phyloP scores from a whole-genome alignment of 2,329 filamentous ascomycete species.

The Fusarium guadeloupense region DNA sequence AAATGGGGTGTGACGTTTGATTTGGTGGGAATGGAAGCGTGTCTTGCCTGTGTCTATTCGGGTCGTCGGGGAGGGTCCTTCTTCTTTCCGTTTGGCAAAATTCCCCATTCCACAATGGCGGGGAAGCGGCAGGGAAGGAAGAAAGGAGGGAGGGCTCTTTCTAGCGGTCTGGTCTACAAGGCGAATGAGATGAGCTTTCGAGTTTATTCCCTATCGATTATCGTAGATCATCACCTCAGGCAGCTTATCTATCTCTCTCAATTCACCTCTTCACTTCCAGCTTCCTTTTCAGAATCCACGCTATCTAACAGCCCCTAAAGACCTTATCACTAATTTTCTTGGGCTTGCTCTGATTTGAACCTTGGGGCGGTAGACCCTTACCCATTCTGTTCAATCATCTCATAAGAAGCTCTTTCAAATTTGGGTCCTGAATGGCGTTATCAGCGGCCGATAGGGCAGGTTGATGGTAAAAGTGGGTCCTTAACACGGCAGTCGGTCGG shows the following conservation, averaged over 20 bases:
- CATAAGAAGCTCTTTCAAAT: conserved; percentile 36
- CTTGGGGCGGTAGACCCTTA: conserved; percentile 9
- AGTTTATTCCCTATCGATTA: neutral
- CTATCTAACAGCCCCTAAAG: neutral
- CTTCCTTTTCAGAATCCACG: neutral
- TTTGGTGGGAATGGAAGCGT: conserved; percentile 25
- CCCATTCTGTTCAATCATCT: conserved; percentile 26
- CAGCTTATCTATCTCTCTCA: neutral
- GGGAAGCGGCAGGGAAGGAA: conserved; percentile 25
- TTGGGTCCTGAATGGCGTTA: conserved; percentile 41
- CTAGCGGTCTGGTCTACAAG: neutral
- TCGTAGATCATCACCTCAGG: neutral
- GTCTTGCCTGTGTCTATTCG: conserved; percentile 24
- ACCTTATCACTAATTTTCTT: neutral
- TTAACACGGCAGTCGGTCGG: conserved; percentile 38
- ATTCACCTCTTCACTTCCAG: neutral
- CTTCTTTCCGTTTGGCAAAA: conserved; percentile 9
- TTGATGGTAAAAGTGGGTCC: conserved; percentile 35
- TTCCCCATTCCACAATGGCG: conserved; percentile 11
- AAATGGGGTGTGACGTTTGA: conserved; percentile 32
- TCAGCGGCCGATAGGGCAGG: conserved; percentile 41
- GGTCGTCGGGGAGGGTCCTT: conserved; percentile 40
- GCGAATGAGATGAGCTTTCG: too few species aligned
- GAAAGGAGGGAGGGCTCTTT: too few species aligned
- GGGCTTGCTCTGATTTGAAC: conserved; percentile 30